Evolutionary conservation across 345 rosid species (phyloP).

Genomic region (Citrus reticulata): DNA sequence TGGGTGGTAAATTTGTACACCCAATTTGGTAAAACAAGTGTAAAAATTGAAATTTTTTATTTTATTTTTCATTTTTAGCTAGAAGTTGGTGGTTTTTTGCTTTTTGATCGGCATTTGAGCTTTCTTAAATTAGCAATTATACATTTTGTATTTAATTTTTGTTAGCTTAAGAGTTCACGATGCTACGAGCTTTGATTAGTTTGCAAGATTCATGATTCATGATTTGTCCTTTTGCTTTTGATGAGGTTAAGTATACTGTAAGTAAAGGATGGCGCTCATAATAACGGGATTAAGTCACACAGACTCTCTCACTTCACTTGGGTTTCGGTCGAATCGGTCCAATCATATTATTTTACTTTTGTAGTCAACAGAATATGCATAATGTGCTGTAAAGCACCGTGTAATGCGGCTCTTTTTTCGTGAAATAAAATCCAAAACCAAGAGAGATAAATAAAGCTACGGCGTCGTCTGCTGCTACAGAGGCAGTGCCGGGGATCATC

Average conservation of each 20-base stretch:
- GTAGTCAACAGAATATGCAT: not conserved
- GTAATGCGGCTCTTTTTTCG: conserved; percentile 9
- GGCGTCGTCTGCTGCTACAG: not conserved
- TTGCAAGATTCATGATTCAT: not conserved
- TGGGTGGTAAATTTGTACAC: not conserved
- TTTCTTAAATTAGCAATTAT: not conserved
- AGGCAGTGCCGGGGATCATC: not conserved
- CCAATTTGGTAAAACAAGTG: conserved; percentile 17
- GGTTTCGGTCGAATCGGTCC: conserved; percentile 7
- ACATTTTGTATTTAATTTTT: not conserved
- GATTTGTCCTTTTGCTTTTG: not conserved
- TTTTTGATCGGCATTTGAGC: not conserved
- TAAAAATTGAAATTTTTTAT: conserved; percentile 21
- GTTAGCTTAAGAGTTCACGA: not conserved
- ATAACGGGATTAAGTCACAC: not conserved
- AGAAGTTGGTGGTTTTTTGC: not conserved
- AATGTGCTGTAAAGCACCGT: conserved; percentile 22
- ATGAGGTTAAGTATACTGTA: conserved; percentile 18
- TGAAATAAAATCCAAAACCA: not conserved
- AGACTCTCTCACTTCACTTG: too few species aligned
- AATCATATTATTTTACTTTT: not conserved
- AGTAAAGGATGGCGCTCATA: conserved; percentile 21
- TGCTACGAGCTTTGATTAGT: not conserved
- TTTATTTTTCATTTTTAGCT: not conserved
- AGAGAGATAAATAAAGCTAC: not conserved